phyloP scores from a whole-genome alignment of 176 grass and related monocot species.

The Avena atlantica region DNA sequence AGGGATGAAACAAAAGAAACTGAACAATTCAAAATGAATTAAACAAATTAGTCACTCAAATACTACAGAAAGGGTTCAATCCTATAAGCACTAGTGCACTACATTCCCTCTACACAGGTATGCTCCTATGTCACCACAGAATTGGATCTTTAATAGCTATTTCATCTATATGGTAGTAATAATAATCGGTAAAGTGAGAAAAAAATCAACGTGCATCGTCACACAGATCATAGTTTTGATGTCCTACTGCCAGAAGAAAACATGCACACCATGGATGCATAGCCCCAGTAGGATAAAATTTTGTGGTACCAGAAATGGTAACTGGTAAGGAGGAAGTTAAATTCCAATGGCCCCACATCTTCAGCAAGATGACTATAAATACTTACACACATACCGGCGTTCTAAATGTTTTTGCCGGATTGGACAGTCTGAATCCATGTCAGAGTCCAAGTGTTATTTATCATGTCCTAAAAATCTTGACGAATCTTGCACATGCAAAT shows the following conservation, averaged over 20 bases:
- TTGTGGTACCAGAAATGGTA: not conserved
- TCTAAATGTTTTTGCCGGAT: not conserved
- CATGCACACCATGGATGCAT: not conserved
- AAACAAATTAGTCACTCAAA: constrained; percentile 25
- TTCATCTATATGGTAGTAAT: constrained; percentile 8
- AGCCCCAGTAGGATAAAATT: not conserved
- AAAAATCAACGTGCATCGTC: constrained; percentile 2
- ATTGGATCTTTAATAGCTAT: not conserved
- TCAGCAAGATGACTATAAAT: constrained; percentile 13
- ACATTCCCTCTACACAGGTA: not conserved
- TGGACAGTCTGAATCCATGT: not conserved
- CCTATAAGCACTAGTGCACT: not conserved
- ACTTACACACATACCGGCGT: not conserved
- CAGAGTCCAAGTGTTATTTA: not conserved
- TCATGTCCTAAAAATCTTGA: not conserved
- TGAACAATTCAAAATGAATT: not conserved
- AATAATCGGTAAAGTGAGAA: not conserved
- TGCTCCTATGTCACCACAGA: not conserved
- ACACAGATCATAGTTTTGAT: constrained; percentile 9
- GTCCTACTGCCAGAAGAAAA: constrained; percentile 3
- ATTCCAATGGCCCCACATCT: not conserved
- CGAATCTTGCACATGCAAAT: not conserved
- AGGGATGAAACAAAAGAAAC: not conserved
- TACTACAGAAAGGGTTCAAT: not conserved
- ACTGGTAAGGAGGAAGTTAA: not conserved